These are phyloP conservation scores for Aspergillus japonicus DNA, from an alignment of 2,329 filamentous ascomycete genomes.

Conservation along the genomic window DNA sequence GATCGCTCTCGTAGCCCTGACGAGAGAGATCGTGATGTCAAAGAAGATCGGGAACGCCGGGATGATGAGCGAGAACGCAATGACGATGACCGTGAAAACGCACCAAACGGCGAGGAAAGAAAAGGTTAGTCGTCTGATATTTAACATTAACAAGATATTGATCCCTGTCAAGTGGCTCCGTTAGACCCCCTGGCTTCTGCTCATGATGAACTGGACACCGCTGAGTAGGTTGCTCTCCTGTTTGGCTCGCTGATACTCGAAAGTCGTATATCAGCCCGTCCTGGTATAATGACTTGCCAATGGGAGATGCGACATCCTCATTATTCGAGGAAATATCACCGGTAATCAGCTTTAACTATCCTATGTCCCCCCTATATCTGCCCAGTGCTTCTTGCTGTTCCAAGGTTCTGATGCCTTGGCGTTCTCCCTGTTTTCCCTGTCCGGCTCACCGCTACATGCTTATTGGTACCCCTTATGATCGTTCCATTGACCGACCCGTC, in stretches of 20 bases:
- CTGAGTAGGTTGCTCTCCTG: constrained; percentile 59
- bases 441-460: not conserved
- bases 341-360: constrained; percentile 1
- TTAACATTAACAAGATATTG: not conserved
- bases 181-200: constrained; percentile 77
- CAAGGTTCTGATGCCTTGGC: not conserved
- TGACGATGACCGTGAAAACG: constrained; percentile 70
- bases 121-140: constrained; percentile 64
- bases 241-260: constrained; percentile 17
- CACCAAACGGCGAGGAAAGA: constrained; percentile 79
- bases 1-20: constrained; percentile 75
- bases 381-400: not conserved
- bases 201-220: constrained; percentile 94
- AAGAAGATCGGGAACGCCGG: constrained; percentile 40
- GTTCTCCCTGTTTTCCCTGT: not conserved
- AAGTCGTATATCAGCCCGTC: not conserved
- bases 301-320: not conserved
- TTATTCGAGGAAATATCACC: no score
- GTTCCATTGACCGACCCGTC: not conserved
- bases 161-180: constrained; percentile 39
- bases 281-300: not conserved
- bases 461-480: not conserved
- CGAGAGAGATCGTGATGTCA: constrained; percentile 53
- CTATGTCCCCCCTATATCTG: not conserved
- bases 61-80: constrained; percentile 70